A percentile compares a stretch with the other conserved stretches of the same genome.
Conservation (phyloP, 1,139 yeast species). For the Komagataea norvegica region DNA sequence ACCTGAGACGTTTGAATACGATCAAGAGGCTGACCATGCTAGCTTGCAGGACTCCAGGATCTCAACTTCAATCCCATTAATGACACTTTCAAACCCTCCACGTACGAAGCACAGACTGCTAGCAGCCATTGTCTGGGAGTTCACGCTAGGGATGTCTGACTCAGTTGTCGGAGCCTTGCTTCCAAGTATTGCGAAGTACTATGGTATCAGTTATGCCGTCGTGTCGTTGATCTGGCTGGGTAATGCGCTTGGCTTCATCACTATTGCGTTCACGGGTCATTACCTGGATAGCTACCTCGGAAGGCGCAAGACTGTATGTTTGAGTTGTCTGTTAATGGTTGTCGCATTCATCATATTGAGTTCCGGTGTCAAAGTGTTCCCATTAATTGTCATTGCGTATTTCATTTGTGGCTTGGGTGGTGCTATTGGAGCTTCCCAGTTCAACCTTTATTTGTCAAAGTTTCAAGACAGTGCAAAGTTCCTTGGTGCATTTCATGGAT, state of each 20-base stretch:
- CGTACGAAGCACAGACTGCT: conserved; percentile 40
- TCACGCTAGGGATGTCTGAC: conserved; percentile 34
- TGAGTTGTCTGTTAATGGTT: conserved; percentile 23
- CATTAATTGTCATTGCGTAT: conserved; percentile 45
- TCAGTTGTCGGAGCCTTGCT: conserved; percentile 44
- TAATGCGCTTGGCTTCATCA: conserved; percentile 39
- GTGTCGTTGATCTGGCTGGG: conserved; percentile 44
- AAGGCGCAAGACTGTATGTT: conserved; percentile 21
- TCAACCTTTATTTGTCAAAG: conserved; percentile 50
- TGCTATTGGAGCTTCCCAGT: conserved; percentile 50
- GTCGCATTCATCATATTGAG: conserved; percentile 22
- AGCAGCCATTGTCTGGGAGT: conserved; percentile 39
- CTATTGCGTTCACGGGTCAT: conserved; percentile 36
- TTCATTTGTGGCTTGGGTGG: conserved; percentile 57
- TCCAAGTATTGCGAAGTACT: conserved; percentile 38
- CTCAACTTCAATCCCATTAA: background rate
- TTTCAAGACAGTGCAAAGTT: conserved; percentile 39
- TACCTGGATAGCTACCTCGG: conserved; percentile 39
- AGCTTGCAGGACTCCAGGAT: background rate
- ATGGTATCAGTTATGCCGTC: conserved; percentile 36
- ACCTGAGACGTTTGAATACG: too few species aligned
- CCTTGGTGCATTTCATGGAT: conserved; percentile 52
- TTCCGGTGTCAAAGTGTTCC: conserved; percentile 19
- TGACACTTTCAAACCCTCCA: conserved; percentile 34
- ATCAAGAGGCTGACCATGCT: too few species aligned